Percentiles rank a stretch among this genome's conserved stretches.
Conservation (phyloP, 805 yeast genomes). For the Saturnispora besseyi region DNA sequence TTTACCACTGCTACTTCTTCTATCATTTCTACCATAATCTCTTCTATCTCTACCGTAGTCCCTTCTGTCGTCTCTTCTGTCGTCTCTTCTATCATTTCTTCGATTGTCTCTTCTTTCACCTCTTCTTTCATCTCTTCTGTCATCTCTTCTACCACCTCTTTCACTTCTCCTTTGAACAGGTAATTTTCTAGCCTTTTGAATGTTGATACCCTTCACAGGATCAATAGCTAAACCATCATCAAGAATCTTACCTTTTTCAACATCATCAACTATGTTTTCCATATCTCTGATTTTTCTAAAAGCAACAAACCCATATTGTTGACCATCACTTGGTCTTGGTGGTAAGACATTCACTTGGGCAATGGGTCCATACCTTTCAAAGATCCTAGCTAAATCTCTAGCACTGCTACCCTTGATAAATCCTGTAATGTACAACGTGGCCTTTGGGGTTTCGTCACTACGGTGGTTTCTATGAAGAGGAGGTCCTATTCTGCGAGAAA, state of each 20-base stretch:
- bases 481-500: neutral
- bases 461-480: neutral
- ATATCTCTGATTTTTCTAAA: slow-evolving; percentile 44
- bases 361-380: slow-evolving; percentile 52
- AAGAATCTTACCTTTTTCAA: slow-evolving; percentile 28
- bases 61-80: slow-evolving; percentile 11
- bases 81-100: slow-evolving; percentile 10
- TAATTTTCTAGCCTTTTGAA: slow-evolving; percentile 49
- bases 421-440: slow-evolving; percentile 28
- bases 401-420: slow-evolving; percentile 47
- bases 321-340: slow-evolving; percentile 49
- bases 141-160: neutral
- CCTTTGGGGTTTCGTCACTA: slow-evolving; percentile 12
- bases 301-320: slow-evolving; percentile 58
- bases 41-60: neutral
- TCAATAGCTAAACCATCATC: slow-evolving; percentile 32
- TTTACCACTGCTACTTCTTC: neutral
- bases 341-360: slow-evolving; percentile 56
- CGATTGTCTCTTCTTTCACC: slow-evolving; percentile 8
- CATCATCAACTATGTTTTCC: slow-evolving; percentile 40
- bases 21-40: slow-evolving; percentile 2
- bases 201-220: slow-evolving; percentile 33
- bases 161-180: slow-evolving; percentile 28
- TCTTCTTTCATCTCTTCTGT: slow-evolving; percentile 15
- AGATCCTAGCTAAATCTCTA: slow-evolving; percentile 47